These are phyloP conservation scores for Sporodiniella umbellata DNA, from an alignment of 371 early-diverging fungal genomes.

Conservation along the genomic window DNA sequence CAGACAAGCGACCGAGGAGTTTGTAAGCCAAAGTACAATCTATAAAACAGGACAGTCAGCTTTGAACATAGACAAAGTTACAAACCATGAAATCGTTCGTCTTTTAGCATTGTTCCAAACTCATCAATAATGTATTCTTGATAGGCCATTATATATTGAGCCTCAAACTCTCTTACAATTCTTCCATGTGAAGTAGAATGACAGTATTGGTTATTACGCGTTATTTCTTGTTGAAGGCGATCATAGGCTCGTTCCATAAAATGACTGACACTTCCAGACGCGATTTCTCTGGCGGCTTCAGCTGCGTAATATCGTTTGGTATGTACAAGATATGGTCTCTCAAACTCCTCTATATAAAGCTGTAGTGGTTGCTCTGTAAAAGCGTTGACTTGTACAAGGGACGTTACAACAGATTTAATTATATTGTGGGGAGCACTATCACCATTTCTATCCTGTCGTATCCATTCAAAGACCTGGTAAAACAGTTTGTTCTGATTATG, in stretches of 20 bases:
- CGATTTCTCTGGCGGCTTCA: constrained; percentile 65
- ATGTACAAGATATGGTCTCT: constrained; percentile 66
- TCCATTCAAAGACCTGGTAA: constrained; percentile 67
- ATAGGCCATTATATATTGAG: constrained; percentile 72
- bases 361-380: constrained; percentile 68
- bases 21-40: constrained; percentile 74
- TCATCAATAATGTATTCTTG: constrained; percentile 64
- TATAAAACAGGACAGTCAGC: constrained; percentile 15
- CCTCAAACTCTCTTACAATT: constrained; percentile 71
- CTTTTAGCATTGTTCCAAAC: constrained; percentile 66
- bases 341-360: constrained; percentile 80
- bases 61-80: neutral
- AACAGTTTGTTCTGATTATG: constrained; percentile 64
- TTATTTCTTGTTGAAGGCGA: constrained; percentile 58
- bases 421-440: constrained; percentile 54
- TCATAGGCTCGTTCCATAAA: constrained; percentile 66
- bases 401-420: constrained; percentile 56
- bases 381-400: constrained; percentile 66
- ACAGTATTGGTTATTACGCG: constrained; percentile 56
- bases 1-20: constrained; percentile 60
- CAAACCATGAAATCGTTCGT: constrained; percentile 63
- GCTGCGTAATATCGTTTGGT: constrained; percentile 70
- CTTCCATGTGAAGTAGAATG: constrained; percentile 66
- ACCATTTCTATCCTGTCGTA: constrained; percentile 72
- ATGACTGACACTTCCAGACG: constrained; percentile 55